A percentile compares a stretch with the other conserved stretches of the same genome.
Conservation (phyloP, 2,329 filamentous ascomycete species). For the Phaeoacremonium minimum region DNA sequence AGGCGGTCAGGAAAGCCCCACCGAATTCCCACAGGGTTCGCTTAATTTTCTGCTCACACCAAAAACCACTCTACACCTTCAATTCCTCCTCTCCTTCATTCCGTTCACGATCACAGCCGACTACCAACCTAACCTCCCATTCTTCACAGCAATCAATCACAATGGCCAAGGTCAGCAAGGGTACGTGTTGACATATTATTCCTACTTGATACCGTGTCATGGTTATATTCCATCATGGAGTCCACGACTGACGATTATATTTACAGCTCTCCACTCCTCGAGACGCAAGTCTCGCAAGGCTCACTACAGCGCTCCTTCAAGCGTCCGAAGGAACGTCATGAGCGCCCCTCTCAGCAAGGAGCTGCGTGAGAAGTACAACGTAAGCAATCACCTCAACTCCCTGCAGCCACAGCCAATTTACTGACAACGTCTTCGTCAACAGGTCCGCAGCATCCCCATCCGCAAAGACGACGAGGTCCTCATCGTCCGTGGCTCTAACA, state of each 20-base stretch:
- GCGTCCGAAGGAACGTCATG: constrained; percentile 94
- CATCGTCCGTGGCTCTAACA: constrained; percentile 89
- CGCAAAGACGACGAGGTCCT: constrained; percentile 96
- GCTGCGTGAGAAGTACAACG: constrained; percentile 98
- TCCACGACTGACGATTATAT: constrained; percentile 12
- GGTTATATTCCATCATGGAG: neutral
- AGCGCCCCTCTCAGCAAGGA: constrained; percentile 94
- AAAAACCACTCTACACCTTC: neutral
- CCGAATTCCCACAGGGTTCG: neutral
- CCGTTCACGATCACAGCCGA: neutral
- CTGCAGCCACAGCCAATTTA: neutral
- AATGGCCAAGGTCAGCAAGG: constrained; percentile 68
- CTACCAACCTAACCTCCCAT: constrained; percentile 5
- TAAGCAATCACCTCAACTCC: constrained; percentile 41
- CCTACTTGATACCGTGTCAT: constrained; percentile 10
- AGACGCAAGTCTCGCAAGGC: constrained; percentile 98
- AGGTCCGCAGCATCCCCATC: constrained; percentile 95
- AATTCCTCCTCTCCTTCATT: neutral
- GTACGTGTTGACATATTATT: constrained; percentile 11
- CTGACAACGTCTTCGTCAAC: constrained; percentile 1
- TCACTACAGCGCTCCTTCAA: constrained; percentile 94
- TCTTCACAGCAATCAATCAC: constrained; percentile 30
- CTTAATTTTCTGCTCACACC: neutral
- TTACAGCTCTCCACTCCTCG: constrained; percentile 67
- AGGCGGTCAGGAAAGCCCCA: neutral